phyloP scores from a whole-genome alignment of 768 basidiomycete genomes.

The Sistotremastrum suecicum region DNA sequence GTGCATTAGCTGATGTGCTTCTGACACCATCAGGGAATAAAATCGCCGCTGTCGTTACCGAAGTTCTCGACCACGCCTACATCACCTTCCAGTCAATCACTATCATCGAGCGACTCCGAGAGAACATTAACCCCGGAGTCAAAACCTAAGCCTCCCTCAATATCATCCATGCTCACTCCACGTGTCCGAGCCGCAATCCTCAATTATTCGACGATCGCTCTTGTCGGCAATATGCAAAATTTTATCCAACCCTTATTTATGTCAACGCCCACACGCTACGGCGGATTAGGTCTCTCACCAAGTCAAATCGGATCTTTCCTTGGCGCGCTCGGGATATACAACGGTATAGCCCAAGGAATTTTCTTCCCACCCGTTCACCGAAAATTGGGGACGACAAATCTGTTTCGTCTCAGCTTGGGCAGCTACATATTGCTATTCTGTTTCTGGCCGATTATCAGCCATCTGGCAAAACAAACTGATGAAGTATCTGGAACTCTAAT shows the following conservation, averaged over 20 bases:
- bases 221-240: slow-evolving; percentile 24
- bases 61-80: slow-evolving; percentile 23
- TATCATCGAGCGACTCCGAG: slow-evolving; percentile 10
- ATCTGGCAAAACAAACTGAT: slow-evolving; percentile 30
- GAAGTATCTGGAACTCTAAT: slow-evolving; percentile 32
- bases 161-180: slow-evolving; percentile 16
- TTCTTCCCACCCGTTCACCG: slow-evolving; percentile 52
- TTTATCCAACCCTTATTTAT: slow-evolving; percentile 27
- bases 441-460: slow-evolving; percentile 47
- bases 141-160: slow-evolving; percentile 4
- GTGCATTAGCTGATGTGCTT: too few species aligned
- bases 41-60: slow-evolving; percentile 13
- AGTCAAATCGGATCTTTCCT: slow-evolving; percentile 23
- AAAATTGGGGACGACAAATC: slow-evolving; percentile 46
- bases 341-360: slow-evolving; percentile 37
- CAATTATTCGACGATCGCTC: slow-evolving; percentile 19
- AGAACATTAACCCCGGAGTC: too few species aligned
- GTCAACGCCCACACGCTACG: slow-evolving; percentile 20
- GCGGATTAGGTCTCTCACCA: slow-evolving; percentile 24
- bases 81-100: slow-evolving; percentile 23
- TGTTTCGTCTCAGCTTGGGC: slow-evolving; percentile 39
- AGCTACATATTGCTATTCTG: slow-evolving; percentile 38
- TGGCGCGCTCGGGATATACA: slow-evolving; percentile 19
- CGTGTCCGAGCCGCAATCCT: slow-evolving; percentile 20
- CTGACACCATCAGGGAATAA: too few species aligned